A percentile compares a stretch with the other conserved stretches of the same genome.
These are phyloP conservation scores for Hyparrhenia diplandra DNA, from an alignment of 176 grass and related monocot genomes.

Conservation along the genomic window DNA sequence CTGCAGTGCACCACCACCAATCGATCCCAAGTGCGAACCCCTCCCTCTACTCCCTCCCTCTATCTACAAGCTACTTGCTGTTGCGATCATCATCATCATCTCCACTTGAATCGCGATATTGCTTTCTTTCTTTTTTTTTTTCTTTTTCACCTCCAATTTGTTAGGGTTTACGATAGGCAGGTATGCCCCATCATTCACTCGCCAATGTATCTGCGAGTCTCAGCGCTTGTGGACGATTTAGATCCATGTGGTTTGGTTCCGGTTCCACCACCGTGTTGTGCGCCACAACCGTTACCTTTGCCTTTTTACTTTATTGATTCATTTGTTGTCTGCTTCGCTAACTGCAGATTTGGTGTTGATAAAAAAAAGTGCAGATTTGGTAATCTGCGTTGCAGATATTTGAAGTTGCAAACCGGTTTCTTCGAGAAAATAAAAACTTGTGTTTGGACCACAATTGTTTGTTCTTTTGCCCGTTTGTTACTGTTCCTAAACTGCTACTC, in stretches of 20 bases:
- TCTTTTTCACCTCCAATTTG: background rate
- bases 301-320: background rate
- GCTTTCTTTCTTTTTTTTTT: background rate
- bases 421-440: background rate
- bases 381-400: background rate
- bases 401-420: background rate
- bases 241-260: background rate
- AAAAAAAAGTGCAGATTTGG: too few relatives aligned
- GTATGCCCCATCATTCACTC: background rate
- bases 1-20: too few relatives aligned
- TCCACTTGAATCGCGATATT: background rate
- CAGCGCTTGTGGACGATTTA: background rate
- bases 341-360: background rate
- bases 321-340: background rate
- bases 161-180: background rate
- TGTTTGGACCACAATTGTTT: background rate
- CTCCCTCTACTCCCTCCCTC: too few relatives aligned
- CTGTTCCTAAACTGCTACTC: background rate
- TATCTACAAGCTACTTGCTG: too few relatives aligned
- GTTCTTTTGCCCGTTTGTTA: background rate
- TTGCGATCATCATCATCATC: too few relatives aligned
- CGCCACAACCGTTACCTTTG: background rate
- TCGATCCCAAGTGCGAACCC: too few relatives aligned
- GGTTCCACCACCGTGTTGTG: background rate
- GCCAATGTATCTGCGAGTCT: background rate